Base-by-base conservation (phyloP, 1,284 basidiomycete genomes). In the Cryptococcus sp. region DNA sequence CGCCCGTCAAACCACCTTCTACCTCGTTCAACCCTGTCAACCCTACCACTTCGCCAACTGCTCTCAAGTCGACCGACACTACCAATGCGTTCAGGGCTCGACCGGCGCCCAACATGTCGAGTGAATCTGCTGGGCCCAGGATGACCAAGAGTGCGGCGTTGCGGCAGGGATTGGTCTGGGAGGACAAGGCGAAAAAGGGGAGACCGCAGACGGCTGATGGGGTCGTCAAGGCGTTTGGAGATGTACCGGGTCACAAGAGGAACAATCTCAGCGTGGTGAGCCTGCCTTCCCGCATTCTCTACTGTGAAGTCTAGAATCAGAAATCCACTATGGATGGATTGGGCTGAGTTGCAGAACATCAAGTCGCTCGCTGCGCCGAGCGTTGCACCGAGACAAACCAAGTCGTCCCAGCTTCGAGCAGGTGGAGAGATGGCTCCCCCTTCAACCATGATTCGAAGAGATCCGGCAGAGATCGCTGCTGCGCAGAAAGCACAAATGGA, bases 91-190 rank as follows among this genome's bases (percentile, higher is more conserved):
- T 66, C 53, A 57, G 51, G 28, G 64, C 64, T 16, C 49, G 52
- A 12, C 60, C 64, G 6, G 64, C 58, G 5, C 64, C 64, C 2
- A 21, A 33, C 16, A 47, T 34, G 5, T 60, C 45, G 24, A 36
- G 43, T 18, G 54, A 50, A 14, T 51, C 47, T 12, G 39, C 59
- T 2, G 66, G 63, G 22, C 66, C 66, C 1, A 57, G 58, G n/a
- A 63, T 68, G 50, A 66, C 57, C 19, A 68, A 66, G 40, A 48
- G 58, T 4, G 59, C 66, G 0, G 65, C 62, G 3, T 45, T 66
- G 18, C 48, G 66, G 24, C 54, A 56, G 39, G 65, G 63, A 3
- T 40, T 68, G n/a, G 47, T 58, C 16, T 66, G 66, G 66, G 57
- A 61, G 21, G 61, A 35, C 10, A 54, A 47, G 34, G 28, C 33